Evolutionary conservation across 192 early-diverging fungal genomes (phyloP).

Genomic region (Dispira parvispora): DNA sequence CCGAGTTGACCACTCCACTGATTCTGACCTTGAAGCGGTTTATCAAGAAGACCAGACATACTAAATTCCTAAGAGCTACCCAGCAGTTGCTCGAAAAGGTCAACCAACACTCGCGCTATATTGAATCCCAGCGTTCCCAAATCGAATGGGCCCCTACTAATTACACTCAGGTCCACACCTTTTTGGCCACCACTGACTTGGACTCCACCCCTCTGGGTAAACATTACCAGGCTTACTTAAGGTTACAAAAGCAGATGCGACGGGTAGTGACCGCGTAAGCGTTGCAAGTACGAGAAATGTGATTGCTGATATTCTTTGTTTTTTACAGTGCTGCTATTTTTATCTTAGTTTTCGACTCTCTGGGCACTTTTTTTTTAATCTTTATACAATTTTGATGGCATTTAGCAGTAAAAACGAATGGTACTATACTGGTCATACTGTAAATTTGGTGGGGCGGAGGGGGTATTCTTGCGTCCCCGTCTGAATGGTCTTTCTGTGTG

Average conservation of each 20-base stretch:
- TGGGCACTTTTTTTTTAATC: no score
- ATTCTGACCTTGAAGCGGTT: slow-evolving; percentile 72
- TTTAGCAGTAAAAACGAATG: no score
- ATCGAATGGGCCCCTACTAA: slow-evolving; percentile 30
- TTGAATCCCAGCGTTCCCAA: slow-evolving; percentile 50
- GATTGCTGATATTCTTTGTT: no score
- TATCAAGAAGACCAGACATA: slow-evolving; percentile 52
- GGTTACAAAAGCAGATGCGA: neutral
- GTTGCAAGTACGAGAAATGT: no score
- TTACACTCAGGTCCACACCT: slow-evolving; percentile 12
- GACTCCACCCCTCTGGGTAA: slow-evolving; percentile 6
- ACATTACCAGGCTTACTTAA: slow-evolving; percentile 7
- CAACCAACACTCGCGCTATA: slow-evolving; percentile 59
- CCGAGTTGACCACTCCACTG: slow-evolving; percentile 79
- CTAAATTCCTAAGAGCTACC: slow-evolving; percentile 64
- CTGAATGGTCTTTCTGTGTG: no score
- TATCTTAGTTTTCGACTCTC: no score
- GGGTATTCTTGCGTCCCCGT: no score
- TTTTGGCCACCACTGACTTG: slow-evolving; percentile 9
- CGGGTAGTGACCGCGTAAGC: no score
- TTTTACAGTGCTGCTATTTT: no score
- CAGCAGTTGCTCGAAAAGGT: slow-evolving; percentile 73
- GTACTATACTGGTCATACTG: no score
- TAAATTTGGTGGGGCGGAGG: no score
- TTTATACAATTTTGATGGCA: no score